phyloP scores from a whole-genome alignment of 495 filamentous ascomycete species.

The Penicillium pancosmium region DNA sequence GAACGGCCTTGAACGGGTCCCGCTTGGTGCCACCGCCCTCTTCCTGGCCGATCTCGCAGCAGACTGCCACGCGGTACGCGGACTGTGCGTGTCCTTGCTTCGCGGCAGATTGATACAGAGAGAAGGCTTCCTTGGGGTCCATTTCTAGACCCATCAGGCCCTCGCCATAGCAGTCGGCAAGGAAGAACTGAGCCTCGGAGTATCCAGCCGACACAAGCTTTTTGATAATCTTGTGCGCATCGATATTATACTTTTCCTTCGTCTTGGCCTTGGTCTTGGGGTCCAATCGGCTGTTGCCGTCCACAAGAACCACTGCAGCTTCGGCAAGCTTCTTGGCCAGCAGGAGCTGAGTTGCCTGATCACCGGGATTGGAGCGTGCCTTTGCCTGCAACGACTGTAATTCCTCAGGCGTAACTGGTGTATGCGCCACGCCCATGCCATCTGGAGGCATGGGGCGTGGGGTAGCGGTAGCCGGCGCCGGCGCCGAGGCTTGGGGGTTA shows the following conservation, averaged over 20 bases:
- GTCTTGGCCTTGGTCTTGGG: slow-evolving; percentile 71
- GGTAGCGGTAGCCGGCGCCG: slow-evolving; percentile 31
- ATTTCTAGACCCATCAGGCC: slow-evolving; percentile 69
- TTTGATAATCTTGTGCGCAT: slow-evolving; percentile 88
- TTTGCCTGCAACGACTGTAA: slow-evolving; percentile 70
- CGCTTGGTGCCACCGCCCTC: slow-evolving; percentile 89
- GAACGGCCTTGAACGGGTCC: slow-evolving; percentile 89
- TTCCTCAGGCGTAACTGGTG: slow-evolving; percentile 75
- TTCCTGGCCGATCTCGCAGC: slow-evolving; percentile 94
- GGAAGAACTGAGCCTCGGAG: slow-evolving; percentile 88
- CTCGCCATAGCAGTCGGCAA: slow-evolving; percentile 87
- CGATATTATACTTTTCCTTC: slow-evolving; percentile 79
- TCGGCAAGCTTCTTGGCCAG: slow-evolving; percentile 87
- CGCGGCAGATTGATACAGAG: slow-evolving; percentile 89
- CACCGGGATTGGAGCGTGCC: slow-evolving; percentile 69
- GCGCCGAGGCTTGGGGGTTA: slow-evolving; percentile 23
- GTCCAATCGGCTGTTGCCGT: slow-evolving; percentile 70
- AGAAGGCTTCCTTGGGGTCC: slow-evolving; percentile 88
- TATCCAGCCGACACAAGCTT: slow-evolving; percentile 71
- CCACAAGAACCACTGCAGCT: slow-evolving; percentile 75
- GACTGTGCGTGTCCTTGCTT: slow-evolving; percentile 83
- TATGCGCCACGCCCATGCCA: slow-evolving; percentile 23
- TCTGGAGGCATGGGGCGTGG: slow-evolving; percentile 34
- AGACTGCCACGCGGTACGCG: slow-evolving; percentile 94
- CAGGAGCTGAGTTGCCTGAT: slow-evolving; percentile 67